These are phyloP conservation scores for Lichina pygmaea DNA, from an alignment of 495 filamentous ascomycete species.

Conservation along the genomic window DNA sequence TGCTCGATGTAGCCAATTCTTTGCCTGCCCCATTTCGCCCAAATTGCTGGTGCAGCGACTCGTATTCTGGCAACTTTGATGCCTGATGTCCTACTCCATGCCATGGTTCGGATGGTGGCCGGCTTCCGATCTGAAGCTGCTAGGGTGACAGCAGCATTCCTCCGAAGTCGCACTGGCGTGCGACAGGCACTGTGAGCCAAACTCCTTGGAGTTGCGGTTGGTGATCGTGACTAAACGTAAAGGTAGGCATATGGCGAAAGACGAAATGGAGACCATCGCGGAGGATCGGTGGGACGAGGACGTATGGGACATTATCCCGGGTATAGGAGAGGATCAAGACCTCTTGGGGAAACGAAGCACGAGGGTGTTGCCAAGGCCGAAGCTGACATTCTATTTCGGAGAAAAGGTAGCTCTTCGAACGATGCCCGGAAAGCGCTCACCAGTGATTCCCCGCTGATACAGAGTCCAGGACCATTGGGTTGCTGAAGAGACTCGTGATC, in stretches of 20 bases:
- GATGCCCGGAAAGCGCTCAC: neutral
- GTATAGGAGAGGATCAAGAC: constrained; percentile 9
- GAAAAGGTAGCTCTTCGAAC: constrained; percentile 10
- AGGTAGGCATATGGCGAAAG: constrained; percentile 29
- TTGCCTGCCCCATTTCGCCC: no score
- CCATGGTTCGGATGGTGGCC: no score
- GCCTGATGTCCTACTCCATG: no score
- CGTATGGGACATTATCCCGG: constrained; percentile 37
- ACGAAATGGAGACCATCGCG: constrained; percentile 56
- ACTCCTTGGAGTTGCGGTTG: neutral
- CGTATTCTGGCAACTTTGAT: no score
- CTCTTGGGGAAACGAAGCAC: constrained; percentile 7
- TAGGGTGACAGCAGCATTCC: constrained; percentile 30
- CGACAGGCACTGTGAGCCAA: constrained; percentile 36
- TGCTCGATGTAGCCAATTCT: no score
- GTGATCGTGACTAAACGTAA: no score
- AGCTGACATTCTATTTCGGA: constrained; percentile 60
- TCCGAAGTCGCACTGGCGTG: constrained; percentile 34
- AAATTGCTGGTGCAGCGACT: no score
- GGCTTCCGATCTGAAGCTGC: constrained; percentile 20
- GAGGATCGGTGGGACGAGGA: constrained; percentile 55
- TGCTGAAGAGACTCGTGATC: constrained; percentile 43
- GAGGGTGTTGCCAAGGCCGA: constrained; percentile 11
- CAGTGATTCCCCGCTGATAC: neutral
- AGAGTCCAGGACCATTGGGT: constrained; percentile 47